Evolutionary conservation across 108 stramenopile genomes (phyloP).

Genomic region (Nannochloropsis oceanica): DNA sequence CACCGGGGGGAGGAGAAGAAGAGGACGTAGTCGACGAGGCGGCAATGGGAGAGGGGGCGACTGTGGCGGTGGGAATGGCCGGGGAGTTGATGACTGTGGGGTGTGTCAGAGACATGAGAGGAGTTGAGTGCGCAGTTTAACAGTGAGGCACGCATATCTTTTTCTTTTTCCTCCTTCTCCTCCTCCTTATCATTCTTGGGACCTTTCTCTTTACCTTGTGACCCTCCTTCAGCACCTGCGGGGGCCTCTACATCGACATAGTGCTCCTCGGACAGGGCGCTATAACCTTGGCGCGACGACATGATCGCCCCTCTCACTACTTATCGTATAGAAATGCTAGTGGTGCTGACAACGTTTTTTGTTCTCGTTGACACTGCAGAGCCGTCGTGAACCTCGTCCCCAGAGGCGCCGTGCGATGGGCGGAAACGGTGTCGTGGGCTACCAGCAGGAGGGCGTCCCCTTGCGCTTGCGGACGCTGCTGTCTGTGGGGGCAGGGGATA

Average conservation of each 20-base stretch:
- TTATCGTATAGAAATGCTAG: too few relatives aligned
- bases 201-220: not conserved
- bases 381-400: too few relatives aligned
- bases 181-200: not conserved
- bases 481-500: too few relatives aligned
- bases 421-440: too few relatives aligned
- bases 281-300: not conserved
- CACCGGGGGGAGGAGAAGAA: not conserved
- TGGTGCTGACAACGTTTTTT: too few relatives aligned
- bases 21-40: not conserved
- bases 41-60: not conserved
- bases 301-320: not conserved
- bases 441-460: too few relatives aligned
- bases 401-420: too few relatives aligned
- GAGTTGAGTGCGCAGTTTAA: not conserved
- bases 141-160: too few relatives aligned
- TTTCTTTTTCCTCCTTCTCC: too few relatives aligned
- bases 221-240: not conserved
- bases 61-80: not conserved
- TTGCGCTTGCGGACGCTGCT: too few relatives aligned
- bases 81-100: not conserved
- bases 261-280: not conserved
- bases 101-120: not conserved
- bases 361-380: too few relatives aligned
- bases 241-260: not conserved